Conservation (phyloP, 495 filamentous ascomycete species). For the Patellaria atrata region DNA sequence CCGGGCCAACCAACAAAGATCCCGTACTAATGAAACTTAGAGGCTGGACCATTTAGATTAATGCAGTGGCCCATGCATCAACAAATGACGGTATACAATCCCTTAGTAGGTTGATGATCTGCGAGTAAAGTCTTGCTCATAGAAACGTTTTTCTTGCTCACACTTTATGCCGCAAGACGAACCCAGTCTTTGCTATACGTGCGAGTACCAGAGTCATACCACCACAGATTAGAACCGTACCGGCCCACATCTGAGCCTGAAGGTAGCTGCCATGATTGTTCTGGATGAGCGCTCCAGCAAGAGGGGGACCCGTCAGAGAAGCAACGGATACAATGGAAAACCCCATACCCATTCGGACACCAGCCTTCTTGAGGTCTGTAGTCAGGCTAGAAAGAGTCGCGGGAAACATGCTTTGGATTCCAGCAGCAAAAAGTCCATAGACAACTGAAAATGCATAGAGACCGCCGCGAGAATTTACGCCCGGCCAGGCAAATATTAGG, state of each 20-base stretch:
- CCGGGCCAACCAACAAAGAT: no score
- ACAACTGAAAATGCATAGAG: conserved; percentile 22
- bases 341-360: conserved; percentile 26
- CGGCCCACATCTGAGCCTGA: conserved; percentile 24
- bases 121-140: no score
- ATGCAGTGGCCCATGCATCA: no score
- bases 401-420: conserved; percentile 25
- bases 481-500: conserved; percentile 24
- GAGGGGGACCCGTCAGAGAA: conserved; percentile 25
- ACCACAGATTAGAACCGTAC: conserved; percentile 13
- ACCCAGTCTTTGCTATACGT: conserved; percentile 20
- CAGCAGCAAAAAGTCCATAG: conserved; percentile 23
- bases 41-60: no score
- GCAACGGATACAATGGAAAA: conserved; percentile 24
- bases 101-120: no score
- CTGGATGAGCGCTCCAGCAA: conserved; percentile 26
- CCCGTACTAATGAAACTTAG: no score
- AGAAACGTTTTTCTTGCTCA: no score
- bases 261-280: conserved; percentile 19
- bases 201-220: conserved; percentile 13
- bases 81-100: no score
- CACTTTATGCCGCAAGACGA: conserved; percentile 12
- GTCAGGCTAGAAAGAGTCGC: conserved; percentile 22
- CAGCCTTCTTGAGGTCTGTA: conserved; percentile 23
- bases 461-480: conserved; percentile 11